phyloP scores from a whole-genome alignment of 2,329 filamentous ascomycete genomes.

The Neofusicoccum umdonicola region DNA sequence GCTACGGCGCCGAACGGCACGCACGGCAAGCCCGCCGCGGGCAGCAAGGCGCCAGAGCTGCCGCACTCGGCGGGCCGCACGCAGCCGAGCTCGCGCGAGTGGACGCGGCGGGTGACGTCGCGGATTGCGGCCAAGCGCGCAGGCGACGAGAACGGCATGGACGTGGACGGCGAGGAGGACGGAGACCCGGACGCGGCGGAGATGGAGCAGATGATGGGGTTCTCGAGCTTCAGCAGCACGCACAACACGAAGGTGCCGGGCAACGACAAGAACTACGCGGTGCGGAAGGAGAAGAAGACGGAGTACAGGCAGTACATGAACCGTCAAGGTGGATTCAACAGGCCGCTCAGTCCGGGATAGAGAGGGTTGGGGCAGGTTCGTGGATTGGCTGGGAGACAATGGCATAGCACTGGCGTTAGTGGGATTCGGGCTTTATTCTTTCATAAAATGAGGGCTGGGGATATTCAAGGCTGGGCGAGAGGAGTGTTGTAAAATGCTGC shows the following conservation, averaged over 20 bases:
- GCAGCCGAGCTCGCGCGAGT: constrained; percentile 9
- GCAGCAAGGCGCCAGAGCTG: not conserved
- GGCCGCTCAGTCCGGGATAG: constrained; percentile 59
- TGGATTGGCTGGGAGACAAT: not conserved
- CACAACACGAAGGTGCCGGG: constrained; percentile 86
- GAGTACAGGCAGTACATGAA: constrained; percentile 98
- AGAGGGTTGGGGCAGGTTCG: not conserved
- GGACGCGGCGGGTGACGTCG: not conserved
- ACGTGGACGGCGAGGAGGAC: constrained; percentile 43
- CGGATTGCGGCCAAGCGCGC: not conserved
- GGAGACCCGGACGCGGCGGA: constrained; percentile 62
- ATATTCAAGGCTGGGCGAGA: not conserved
- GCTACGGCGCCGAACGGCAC: not conserved
- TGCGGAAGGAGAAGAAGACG: constrained; percentile 90
- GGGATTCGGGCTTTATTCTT: not conserved
- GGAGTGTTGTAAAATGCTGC: too few relatives aligned
- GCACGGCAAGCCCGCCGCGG: not conserved
- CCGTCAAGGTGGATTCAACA: constrained; percentile 75
- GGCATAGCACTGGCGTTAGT: constrained; percentile 15
- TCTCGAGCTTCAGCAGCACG: constrained; percentile 79
- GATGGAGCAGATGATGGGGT: constrained; percentile 88
- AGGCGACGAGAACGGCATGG: constrained; percentile 35
- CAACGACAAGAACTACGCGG: constrained; percentile 73
- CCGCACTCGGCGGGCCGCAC: not conserved
- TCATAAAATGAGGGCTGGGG: not conserved